These are phyloP conservation scores for Pseudocercospora pini-densiflorae DNA, from an alignment of 2,329 filamentous ascomycete genomes.

Conservation along the genomic window DNA sequence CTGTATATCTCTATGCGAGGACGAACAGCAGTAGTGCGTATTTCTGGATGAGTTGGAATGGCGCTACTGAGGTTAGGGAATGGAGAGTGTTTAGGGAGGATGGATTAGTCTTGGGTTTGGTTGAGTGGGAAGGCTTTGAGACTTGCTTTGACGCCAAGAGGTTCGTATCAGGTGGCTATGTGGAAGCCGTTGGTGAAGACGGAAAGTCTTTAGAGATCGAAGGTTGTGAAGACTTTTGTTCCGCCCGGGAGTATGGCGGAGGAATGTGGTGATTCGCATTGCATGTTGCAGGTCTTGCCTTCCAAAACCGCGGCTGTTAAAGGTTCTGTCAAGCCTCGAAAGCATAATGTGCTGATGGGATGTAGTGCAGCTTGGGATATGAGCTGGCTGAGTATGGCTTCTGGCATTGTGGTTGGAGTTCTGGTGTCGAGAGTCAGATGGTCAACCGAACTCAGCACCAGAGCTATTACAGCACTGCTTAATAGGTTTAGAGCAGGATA, in stretches of 20 bases:
- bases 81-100: conserved; percentile 33
- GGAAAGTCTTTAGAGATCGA: conserved; percentile 9
- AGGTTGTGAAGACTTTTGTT: conserved; percentile 5
- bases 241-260: background rate
- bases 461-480: background rate
- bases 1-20: conserved; percentile 8
- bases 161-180: conserved; percentile 6
- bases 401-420: background rate
- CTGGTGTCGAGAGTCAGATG: background rate
- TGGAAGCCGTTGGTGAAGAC: conserved; percentile 8
- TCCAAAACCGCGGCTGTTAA: background rate
- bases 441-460: background rate
- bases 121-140: conserved; percentile 14
- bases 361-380: background rate
- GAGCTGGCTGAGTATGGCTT: background rate
- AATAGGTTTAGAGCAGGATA: background rate
- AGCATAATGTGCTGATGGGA: background rate
- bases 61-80: conserved; percentile 43
- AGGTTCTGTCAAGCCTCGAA: background rate
- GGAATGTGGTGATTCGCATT: background rate
- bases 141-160: conserved; percentile 4
- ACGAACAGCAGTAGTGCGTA: background rate
- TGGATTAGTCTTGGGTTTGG: background rate
- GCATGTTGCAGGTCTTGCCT: background rate
- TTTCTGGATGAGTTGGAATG: conserved; percentile 42